Percentiles rank a stretch among this genome's conserved stretches.
Evolutionary conservation across 2,329 filamentous ascomycete genomes (phyloP).

Genomic region (Neofusicoccum laricinum): DNA sequence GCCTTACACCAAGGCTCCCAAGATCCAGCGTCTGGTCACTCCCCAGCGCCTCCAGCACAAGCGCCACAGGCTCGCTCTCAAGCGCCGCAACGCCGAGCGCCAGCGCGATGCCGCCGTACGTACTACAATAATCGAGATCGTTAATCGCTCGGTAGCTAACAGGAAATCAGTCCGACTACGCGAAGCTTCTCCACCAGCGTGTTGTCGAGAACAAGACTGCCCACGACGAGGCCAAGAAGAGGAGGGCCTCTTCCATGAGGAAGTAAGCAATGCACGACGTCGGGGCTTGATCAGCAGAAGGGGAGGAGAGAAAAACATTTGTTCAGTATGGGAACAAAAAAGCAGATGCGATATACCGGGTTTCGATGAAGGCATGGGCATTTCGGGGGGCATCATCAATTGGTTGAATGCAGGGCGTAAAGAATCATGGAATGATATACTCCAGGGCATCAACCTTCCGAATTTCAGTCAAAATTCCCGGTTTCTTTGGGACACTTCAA

Average conservation of each 20-base stretch:
- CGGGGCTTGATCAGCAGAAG: not conserved
- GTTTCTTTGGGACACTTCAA: not conserved
- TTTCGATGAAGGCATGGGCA: constrained; percentile 18
- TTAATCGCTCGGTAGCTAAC: constrained; percentile 34
- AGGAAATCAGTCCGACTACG: constrained; percentile 80
- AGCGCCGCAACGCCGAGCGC: constrained; percentile 95
- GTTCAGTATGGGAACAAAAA: constrained; percentile 6
- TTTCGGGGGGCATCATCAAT: constrained; percentile 14
- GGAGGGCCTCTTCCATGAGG: constrained; percentile 91
- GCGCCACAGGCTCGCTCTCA: constrained; percentile 95
- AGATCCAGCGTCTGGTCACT: constrained; percentile 99
- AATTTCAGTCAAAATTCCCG: constrained; percentile 12
- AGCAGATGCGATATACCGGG: constrained; percentile 17
- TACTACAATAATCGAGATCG: constrained; percentile 25
- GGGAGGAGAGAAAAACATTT: constrained; percentile 3
- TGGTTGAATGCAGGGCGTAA: constrained; percentile 16
- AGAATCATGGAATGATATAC: constrained; percentile 17
- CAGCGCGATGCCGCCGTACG: constrained; percentile 98
- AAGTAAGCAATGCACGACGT: constrained; percentile 53
- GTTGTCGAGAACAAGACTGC: constrained; percentile 92
- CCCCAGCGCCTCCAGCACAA: constrained; percentile 99
- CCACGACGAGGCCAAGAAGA: constrained; percentile 93
- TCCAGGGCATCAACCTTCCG: constrained; percentile 17
- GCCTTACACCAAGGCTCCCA: constrained; percentile 99
- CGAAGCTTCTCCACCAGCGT: constrained; percentile 93